Percentiles rank a stretch among this genome's conserved stretches.
Conservation (phyloP, 257 asterid genomes). For the Schizonepeta tenuifolia region DNA sequence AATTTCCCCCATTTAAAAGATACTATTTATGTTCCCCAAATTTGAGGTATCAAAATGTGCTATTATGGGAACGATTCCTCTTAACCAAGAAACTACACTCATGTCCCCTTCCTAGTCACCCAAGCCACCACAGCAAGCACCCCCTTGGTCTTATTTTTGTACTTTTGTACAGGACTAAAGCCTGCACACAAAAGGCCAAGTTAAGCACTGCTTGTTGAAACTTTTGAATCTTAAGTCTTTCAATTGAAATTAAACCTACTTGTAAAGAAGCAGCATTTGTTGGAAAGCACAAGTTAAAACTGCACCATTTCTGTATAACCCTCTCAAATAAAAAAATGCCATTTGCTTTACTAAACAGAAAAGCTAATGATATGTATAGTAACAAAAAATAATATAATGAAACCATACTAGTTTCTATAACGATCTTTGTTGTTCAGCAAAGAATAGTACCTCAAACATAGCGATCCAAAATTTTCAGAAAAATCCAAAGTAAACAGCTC, state of each 20-base stretch:
- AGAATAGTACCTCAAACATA: not conserved
- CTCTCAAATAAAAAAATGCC: not conserved
- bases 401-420: too few species aligned
- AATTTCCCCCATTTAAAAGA: not conserved
- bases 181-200: not conserved
- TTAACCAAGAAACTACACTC: not conserved
- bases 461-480: not conserved
- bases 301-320: not conserved
- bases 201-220: not conserved
- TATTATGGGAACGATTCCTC: not conserved
- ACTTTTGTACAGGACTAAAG: not conserved
- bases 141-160: not conserved
- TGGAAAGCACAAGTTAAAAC: conserved; percentile 7
- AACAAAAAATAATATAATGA: not conserved
- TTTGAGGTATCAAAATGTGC: not conserved
- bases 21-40: not conserved
- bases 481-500: not conserved
- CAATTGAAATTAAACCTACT: not conserved
- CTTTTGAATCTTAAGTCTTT: not conserved
- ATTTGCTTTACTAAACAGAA: not conserved
- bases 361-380: not conserved
- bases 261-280: conserved; percentile 19
- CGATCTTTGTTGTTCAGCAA: not conserved
- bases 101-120: not conserved
- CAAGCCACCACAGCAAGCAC: not conserved